Evolutionary conservation across 1,284 basidiomycete species (phyloP).

Genomic region (Retiboletus flavoniger): DNA sequence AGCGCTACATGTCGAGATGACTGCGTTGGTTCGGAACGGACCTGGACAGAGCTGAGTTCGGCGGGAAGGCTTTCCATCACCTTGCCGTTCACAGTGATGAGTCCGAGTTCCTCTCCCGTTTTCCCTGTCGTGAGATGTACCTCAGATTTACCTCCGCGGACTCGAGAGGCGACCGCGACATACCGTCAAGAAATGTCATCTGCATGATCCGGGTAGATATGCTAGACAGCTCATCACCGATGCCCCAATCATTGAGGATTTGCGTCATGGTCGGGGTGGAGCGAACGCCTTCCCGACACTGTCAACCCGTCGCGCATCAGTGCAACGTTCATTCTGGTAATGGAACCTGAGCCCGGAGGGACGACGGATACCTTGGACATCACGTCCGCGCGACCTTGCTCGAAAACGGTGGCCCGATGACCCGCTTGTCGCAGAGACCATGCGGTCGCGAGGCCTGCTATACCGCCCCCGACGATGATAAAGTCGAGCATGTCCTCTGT

Average conservation of each 20-base stretch:
- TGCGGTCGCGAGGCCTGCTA: slow-evolving; percentile 43
- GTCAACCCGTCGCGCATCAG: neutral
- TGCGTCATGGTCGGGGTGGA: slow-evolving; percentile 46
- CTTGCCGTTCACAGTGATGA: slow-evolving; percentile 38
- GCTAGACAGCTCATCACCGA: slow-evolving; percentile 33
- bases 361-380: slow-evolving; percentile 33
- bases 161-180: neutral
- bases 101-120: slow-evolving; percentile 37
- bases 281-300: slow-evolving; percentile 20
- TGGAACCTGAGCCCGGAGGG: neutral
- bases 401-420: slow-evolving; percentile 43
- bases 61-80: slow-evolving; percentile 40
- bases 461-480: slow-evolving; percentile 42
- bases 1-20: neutral
- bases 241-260: slow-evolving; percentile 46
- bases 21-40: slow-evolving; percentile 9
- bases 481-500: slow-evolving; percentile 32
- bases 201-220: slow-evolving; percentile 34
- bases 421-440: slow-evolving; percentile 44
- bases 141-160: slow-evolving; percentile 2
- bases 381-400: slow-evolving; percentile 33
- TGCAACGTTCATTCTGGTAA: neutral
- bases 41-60: slow-evolving; percentile 39
- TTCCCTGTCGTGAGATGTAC: slow-evolving; percentile 25
- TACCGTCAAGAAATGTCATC: slow-evolving; percentile 31